Evolutionary conservation across 129 eudicot genomes (phyloP), one percentile per base, ranked within the genome.

Genomic region (Erigeron canadensis): DNA sequence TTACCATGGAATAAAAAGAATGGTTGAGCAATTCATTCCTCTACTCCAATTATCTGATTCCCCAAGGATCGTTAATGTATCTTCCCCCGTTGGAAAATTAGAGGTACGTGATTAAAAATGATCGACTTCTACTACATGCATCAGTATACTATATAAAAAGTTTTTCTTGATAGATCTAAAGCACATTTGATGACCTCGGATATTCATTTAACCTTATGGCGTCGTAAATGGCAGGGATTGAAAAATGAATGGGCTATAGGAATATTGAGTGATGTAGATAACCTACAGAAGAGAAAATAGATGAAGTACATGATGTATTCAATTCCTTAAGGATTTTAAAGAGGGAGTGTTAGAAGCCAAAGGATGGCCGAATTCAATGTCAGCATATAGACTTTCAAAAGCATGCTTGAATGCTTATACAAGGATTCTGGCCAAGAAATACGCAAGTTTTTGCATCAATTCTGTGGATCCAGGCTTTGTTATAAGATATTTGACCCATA

Each of bases 11-110:
- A 84, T 81, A 0, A 86, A 87, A 72, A 75, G 81, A 62, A 74
- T 80, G 81, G 59, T 63, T 41, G 91, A 88, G 72, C 85, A 77
- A 23, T 79, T 87, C 46, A 51, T 88, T 53, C 86, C 89, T 7
- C 86, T 91, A 34, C 85, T 91, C 1, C 73, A 72, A 62, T 41
- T 77, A 15, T 91, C 96, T 17, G 80, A 84, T 69, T 91, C 94
- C 0, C 87, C 96, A 16, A 88, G 94, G 67, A 84, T 91, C 43
- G 90, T 91, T 2, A 91, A 88, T 23, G 84, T 91, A 70, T 82
- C 96, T 5, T 88, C 97, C 17, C 8, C 62, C 11, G 7, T n/a
- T 17, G 97, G 96, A 58, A 74, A 72, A 70, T 70, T 91, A 41
- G 79, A 82, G 96, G 95, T 90, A 61, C 9, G 46, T 5, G n/a